Evolutionary conservation across 108 stramenopile genomes (phyloP), one percentile per base, ranked within the genome.

Genomic region (Skeletonema grethae): DNA sequence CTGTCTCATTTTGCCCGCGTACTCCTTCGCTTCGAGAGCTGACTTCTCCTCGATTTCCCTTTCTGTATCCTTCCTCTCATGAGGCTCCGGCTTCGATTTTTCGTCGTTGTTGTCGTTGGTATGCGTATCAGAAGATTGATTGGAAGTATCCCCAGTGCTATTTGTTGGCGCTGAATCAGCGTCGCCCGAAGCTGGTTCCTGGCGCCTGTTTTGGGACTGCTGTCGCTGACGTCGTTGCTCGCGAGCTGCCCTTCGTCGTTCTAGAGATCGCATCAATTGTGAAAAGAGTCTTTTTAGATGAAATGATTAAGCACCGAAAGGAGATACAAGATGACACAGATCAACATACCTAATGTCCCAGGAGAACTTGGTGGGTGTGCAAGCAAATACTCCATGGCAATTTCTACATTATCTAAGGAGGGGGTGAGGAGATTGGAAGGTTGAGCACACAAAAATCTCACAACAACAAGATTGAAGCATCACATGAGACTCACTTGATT

Each of bases 311-410:
- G 10, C 41, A 43, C 15, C 41, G 4, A 15, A 43, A 15, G 3
- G 15, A 43, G 45, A 13, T 7, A 29, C 29, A 9, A 10, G 3
- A 12, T 4, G 9, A 13, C 39, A 10, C 18, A 29, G 2, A 45
- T 15, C 15, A 25, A 64, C 63, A 45, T 64, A 64, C 63, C 63
- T 20, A 70, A 66, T 18, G 73, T 74, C 6, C 60, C 63, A 24
- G 79, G 79, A 61, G 71, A 73, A 13, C 72, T 69, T 12, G 79
- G 79, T 28, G 79, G 79, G 55, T 73, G 68, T 34, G 89, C 57
- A 4, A 97, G 65, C 16, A 93, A 88, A 75, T 95, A 96, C 72
- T 97, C 96, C 94, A 96, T 95, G 0, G 90, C 95, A 29, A 96
- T 70, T 67, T 97, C 95, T 12, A 94, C 63, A 29, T 84, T 25